Conservation (phyloP, 331 rosid species). For the Acacia concinna region DNA sequence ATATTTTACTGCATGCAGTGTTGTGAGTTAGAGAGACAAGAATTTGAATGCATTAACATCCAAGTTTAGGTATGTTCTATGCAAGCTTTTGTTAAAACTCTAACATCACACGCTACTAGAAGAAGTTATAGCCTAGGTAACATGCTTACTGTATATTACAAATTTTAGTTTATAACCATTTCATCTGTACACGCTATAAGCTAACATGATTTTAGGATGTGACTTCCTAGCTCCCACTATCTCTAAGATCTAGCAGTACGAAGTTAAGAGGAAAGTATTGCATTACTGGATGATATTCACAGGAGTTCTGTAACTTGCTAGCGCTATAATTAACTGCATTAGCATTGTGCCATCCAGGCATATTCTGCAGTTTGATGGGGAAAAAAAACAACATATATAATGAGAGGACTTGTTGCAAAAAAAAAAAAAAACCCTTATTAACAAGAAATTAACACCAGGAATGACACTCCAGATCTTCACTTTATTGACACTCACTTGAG, state of each 20-base stretch:
- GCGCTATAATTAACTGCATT: constrained; percentile 39
- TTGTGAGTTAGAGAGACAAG: background rate
- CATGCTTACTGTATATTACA: background rate
- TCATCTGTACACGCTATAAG: background rate
- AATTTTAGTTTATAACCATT: constrained; percentile 18
- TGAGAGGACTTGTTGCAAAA: no score
- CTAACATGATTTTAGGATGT: background rate
- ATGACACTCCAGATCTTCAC: constrained; percentile 6
- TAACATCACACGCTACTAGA: background rate
- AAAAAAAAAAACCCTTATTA: no score
- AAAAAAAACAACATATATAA: background rate
- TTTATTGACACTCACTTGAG: constrained; percentile 57
- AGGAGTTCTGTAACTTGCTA: constrained; percentile 40
- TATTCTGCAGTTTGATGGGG: constrained; percentile 45
- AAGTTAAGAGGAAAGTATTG: background rate
- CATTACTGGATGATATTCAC: constrained; percentile 71
- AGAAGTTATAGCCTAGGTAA: background rate
- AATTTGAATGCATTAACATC: background rate
- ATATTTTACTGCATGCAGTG: background rate
- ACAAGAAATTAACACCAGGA: background rate
- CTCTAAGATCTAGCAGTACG: background rate
- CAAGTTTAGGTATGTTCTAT: background rate
- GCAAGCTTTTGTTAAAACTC: background rate
- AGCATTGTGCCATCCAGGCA: constrained; percentile 38
- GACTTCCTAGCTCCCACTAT: background rate